phyloP scores from a whole-genome alignment of 2,329 filamentous ascomycete genomes.

The Ambrosiella beaveri region DNA sequence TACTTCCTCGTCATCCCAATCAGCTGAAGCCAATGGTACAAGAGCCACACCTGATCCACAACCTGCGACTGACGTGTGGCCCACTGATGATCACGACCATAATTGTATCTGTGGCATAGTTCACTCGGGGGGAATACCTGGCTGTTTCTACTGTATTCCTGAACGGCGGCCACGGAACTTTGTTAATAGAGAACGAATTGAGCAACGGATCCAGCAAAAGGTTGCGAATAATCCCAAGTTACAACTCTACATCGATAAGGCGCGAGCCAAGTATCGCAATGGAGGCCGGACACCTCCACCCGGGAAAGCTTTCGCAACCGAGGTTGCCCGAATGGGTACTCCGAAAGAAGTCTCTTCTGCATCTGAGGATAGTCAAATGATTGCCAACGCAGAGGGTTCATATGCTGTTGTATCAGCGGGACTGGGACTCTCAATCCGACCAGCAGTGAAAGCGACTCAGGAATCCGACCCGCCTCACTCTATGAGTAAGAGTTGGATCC shows the following conservation, averaged over 20 bases:
- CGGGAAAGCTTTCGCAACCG: background rate
- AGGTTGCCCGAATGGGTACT: background rate
- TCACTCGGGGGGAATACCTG: constrained; percentile 7
- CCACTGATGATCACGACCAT: constrained; percentile 6
- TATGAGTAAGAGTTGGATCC: constrained; percentile 11
- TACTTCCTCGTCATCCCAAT: background rate
- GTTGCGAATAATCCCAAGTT: background rate
- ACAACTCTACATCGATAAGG: constrained; percentile 5
- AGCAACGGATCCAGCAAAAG: background rate
- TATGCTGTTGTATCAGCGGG: background rate
- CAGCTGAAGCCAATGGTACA: too few species aligned
- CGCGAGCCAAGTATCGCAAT: background rate
- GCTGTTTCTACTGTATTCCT: constrained; percentile 10
- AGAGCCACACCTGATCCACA: background rate
- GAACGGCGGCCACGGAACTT: constrained; percentile 7
- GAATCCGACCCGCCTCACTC: background rate
- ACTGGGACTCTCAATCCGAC: background rate
- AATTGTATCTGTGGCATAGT: constrained; percentile 8
- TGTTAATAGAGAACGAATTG: background rate
- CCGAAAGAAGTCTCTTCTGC: background rate
- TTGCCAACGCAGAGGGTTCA: background rate
- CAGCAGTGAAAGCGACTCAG: background rate
- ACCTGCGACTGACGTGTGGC: background rate
- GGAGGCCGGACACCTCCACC: background rate
- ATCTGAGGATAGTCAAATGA: background rate